phyloP scores from a whole-genome alignment of 2,329 filamentous ascomycete species.

The Colletotrichum sp. region DNA sequence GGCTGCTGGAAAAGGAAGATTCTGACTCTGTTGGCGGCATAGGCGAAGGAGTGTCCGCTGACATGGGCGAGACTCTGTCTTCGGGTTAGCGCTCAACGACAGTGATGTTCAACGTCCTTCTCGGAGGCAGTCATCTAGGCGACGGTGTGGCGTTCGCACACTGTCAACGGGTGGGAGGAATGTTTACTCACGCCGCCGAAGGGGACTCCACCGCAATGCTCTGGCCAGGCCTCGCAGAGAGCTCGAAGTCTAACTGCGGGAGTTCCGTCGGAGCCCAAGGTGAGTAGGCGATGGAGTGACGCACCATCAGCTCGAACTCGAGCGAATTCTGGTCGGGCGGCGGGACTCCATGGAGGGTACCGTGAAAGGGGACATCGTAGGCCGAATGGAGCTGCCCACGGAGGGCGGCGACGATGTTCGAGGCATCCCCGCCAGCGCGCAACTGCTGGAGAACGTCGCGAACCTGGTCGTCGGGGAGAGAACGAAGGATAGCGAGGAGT shows the following conservation, averaged over 20 bases:
- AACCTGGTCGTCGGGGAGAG: neutral
- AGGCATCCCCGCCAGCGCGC: neutral
- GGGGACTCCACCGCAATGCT: neutral
- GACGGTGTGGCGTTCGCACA: neutral
- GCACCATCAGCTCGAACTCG: conserved; percentile 11
- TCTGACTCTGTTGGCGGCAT: neutral
- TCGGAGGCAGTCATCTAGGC: neutral
- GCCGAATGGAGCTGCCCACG: neutral
- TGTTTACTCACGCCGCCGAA: neutral
- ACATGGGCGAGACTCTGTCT: neutral
- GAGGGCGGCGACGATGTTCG: neutral
- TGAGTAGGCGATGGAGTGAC: conserved; percentile 1
- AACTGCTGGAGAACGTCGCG: neutral
- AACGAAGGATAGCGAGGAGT: neutral
- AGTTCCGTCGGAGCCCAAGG: conserved; percentile 5
- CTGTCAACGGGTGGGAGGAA: neutral
- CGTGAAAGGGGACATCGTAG: neutral
- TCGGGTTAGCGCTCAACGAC: neutral
- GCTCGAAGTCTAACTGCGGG: neutral
- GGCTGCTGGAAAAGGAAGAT: neutral
- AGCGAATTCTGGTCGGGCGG: neutral
- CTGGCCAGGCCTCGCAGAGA: neutral
- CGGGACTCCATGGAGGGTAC: neutral
- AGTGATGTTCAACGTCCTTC: neutral
- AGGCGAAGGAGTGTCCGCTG: neutral